Evolutionary conservation across 768 basidiomycete genomes (phyloP).

Genomic region (Cystoderma amianthinum): DNA sequence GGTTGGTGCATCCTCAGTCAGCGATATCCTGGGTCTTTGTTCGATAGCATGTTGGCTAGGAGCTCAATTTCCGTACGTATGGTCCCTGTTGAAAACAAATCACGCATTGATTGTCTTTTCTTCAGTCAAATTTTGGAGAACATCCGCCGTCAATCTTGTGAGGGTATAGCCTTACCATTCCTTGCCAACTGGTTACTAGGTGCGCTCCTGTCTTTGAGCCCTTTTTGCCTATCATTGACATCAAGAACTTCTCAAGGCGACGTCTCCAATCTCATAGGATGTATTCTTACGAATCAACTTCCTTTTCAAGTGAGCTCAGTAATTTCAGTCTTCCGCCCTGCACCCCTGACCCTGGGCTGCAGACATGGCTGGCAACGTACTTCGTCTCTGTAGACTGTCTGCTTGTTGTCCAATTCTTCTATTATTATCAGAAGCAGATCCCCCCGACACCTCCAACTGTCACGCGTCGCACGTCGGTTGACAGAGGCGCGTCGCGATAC

Average conservation of each 20-base stretch:
- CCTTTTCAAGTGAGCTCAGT: slow-evolving; percentile 77
- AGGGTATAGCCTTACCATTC: slow-evolving; percentile 90
- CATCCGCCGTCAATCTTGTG: slow-evolving; percentile 65
- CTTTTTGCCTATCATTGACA: slow-evolving; percentile 2
- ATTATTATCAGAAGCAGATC: slow-evolving; percentile 48
- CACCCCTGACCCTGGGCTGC: slow-evolving; percentile 7
- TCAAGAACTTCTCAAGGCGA: slow-evolving; percentile 53
- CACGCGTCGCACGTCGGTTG: slow-evolving; percentile 41
- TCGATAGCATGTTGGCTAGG: slow-evolving; percentile 80
- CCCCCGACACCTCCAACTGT: slow-evolving; percentile 26
- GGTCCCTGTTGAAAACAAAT: neutral
- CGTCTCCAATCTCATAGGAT: slow-evolving; percentile 86
- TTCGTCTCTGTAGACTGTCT: slow-evolving; percentile 80
- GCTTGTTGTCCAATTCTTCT: slow-evolving; percentile 74
- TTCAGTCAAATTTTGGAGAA: slow-evolving; percentile 83
- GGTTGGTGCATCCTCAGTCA: slow-evolving; percentile 29
- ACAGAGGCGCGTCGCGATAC: slow-evolving; percentile 52
- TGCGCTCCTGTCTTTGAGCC: slow-evolving; percentile 25
- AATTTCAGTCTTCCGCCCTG: slow-evolving; percentile 1
- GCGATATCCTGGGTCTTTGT: slow-evolving; percentile 60
- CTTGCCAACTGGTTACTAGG: slow-evolving; percentile 90
- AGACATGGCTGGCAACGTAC: slow-evolving; percentile 91
- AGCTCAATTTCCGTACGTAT: slow-evolving; percentile 82
- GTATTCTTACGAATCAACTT: slow-evolving; percentile 85
- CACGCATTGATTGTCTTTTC: slow-evolving; percentile 3